phyloP scores from a whole-genome alignment of 2,329 filamentous ascomycete species.

The Xylariales sp. region DNA sequence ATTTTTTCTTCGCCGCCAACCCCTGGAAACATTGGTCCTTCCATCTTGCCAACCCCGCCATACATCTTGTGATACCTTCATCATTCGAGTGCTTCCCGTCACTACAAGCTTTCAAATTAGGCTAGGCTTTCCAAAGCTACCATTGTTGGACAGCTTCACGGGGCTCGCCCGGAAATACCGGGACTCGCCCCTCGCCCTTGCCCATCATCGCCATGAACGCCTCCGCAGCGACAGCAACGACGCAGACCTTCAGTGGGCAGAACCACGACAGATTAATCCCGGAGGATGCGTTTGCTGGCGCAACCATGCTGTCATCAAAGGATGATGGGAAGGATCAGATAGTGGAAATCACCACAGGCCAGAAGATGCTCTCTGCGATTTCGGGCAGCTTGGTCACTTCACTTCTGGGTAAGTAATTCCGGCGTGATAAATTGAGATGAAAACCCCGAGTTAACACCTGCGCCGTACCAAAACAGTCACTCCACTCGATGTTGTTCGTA shows the following conservation, averaged over 20 bases:
- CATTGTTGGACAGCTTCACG: background rate
- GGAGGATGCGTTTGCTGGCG: constrained; percentile 28
- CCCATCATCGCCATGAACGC: background rate
- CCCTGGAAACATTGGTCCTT: background rate
- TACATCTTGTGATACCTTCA: background rate
- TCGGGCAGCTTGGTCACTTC: constrained; percentile 88
- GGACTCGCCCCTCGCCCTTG: background rate
- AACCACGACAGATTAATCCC: constrained; percentile 32
- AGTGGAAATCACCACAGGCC: constrained; percentile 70
- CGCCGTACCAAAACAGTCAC: constrained; percentile 59
- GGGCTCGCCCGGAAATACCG: too few species aligned
- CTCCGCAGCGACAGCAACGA: too few species aligned
- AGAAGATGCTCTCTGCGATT: constrained; percentile 94
- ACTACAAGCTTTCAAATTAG: too few species aligned
- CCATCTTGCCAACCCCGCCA: background rate
- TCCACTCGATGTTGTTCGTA: constrained; percentile 92
- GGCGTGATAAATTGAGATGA: background rate
- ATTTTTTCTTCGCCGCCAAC: background rate
- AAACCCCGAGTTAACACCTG: background rate
- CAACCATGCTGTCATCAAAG: constrained; percentile 26
- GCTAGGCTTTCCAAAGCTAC: too few species aligned
- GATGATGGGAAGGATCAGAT: constrained; percentile 36
- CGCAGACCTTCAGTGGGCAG: constrained; percentile 23
- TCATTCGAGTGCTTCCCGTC: too few species aligned
- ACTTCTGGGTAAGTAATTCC: constrained; percentile 65